These are phyloP conservation scores for Elongisporangium undulatum DNA, from an alignment of 352 stramenopile genomes.

Conservation along the genomic window DNA sequence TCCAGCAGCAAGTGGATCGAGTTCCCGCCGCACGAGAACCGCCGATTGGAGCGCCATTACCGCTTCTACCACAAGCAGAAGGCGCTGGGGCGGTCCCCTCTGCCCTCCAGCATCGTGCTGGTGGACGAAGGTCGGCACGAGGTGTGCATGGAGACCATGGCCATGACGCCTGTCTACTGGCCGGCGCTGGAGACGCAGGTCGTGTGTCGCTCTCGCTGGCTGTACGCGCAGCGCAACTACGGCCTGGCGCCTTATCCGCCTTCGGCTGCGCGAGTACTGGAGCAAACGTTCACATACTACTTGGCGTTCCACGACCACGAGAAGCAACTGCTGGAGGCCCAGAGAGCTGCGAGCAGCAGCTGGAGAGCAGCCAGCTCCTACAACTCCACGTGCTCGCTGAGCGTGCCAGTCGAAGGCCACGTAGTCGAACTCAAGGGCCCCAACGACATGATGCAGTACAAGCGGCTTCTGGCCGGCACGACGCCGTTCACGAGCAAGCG, in stretches of 20 bases:
- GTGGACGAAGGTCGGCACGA: slow-evolving; percentile 83
- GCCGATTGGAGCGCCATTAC: slow-evolving; percentile 62
- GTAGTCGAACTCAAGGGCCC: slow-evolving; percentile 79
- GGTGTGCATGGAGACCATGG: slow-evolving; percentile 72
- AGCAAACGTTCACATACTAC: slow-evolving; percentile 74
- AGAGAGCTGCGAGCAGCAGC: slow-evolving; percentile 21
- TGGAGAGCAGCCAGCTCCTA: slow-evolving; percentile 19
- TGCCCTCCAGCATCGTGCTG: slow-evolving; percentile 53
- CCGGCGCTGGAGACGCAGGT: slow-evolving; percentile 55
- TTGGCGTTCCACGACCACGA: slow-evolving; percentile 62
- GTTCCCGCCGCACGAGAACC: slow-evolving; percentile 68
- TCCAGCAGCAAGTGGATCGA: slow-evolving; percentile 61
- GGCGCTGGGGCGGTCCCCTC: slow-evolving; percentile 22
- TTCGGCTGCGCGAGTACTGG: slow-evolving; percentile 36
- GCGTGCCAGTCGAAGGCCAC: slow-evolving; percentile 68
- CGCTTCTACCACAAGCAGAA: slow-evolving; percentile 64
- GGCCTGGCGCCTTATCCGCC: slow-evolving; percentile 72
- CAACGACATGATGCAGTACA: slow-evolving; percentile 82
- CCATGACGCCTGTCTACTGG: slow-evolving; percentile 83
- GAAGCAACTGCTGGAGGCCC: slow-evolving; percentile 47
- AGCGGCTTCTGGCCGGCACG: slow-evolving; percentile 63
- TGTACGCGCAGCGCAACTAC: slow-evolving; percentile 82
- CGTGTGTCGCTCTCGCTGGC: slow-evolving; percentile 69
- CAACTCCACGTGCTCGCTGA: slow-evolving; percentile 44
- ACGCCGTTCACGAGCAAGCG: slow-evolving; percentile 81